Evolutionary conservation across 1,139 yeast species (phyloP).

Genomic region (Candida smagusa): DNA sequence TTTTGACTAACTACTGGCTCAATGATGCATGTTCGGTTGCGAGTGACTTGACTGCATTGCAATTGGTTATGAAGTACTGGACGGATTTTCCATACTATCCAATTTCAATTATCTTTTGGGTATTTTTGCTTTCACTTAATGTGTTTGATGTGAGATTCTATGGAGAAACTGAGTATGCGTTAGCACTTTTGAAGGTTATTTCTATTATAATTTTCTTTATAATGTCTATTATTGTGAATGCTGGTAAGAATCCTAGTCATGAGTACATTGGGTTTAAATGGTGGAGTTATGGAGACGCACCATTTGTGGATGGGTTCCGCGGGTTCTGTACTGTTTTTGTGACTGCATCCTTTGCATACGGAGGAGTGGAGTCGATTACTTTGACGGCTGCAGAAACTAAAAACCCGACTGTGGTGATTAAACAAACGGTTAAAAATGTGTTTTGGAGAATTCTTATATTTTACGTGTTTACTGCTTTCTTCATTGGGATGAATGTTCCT

Average conservation of each 20-base stretch:
- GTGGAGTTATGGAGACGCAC: constrained; percentile 41
- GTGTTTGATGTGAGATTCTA: constrained; percentile 51
- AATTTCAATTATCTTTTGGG: constrained; percentile 58
- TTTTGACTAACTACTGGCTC: constrained; percentile 62
- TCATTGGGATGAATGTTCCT: constrained; percentile 45
- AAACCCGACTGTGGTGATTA: constrained; percentile 57
- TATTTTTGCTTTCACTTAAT: constrained; percentile 48
- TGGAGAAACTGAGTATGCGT: constrained; percentile 42
- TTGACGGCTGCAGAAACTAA: constrained; percentile 66
- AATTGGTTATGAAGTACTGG: constrained; percentile 61
- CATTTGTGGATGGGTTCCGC: constrained; percentile 38
- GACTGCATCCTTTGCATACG: constrained; percentile 65
- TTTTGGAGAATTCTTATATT: constrained; percentile 48
- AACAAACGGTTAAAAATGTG: constrained; percentile 55
- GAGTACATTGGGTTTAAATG: constrained; percentile 39
- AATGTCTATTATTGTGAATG: constrained; percentile 36
- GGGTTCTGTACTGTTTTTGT: constrained; percentile 39
- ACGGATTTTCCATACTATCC: constrained; percentile 57
- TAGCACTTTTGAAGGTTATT: constrained; percentile 36
- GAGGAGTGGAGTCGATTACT: constrained; percentile 65
- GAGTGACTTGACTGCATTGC: constrained; percentile 58
- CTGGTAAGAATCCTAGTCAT: constrained; percentile 24
- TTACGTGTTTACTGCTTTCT: constrained; percentile 40
- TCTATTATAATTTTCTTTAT: constrained; percentile 41
- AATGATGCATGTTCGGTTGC: constrained; percentile 64